phyloP scores from a whole-genome alignment of 2,329 filamentous ascomycete species.

The Macrophomina pseudophaseolina region DNA sequence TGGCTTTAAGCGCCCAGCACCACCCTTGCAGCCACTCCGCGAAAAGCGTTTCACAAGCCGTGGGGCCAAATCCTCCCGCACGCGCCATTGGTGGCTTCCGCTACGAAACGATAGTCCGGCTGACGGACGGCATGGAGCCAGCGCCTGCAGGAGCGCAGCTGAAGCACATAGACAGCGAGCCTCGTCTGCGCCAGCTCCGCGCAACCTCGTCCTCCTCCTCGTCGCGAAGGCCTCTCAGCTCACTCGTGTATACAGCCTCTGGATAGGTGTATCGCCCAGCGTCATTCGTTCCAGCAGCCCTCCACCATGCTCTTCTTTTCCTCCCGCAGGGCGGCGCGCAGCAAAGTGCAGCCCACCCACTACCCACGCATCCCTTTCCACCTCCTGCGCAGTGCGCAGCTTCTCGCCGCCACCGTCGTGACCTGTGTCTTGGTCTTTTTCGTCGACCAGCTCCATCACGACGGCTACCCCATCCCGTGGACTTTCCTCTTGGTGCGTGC shows the following conservation, averaged over 20 bases:
- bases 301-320: not conserved
- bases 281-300: not conserved
- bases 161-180: constrained; percentile 4
- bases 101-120: constrained; percentile 8
- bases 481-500: constrained; percentile 62
- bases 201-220: not conserved
- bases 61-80: constrained; percentile 2
- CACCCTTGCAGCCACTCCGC: not conserved
- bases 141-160: not conserved
- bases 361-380: constrained; percentile 54
- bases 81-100: not conserved
- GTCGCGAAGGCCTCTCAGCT: not conserved
- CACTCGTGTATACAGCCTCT: constrained; percentile 4
- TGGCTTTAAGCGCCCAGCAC: not conserved
- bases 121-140: constrained; percentile 7
- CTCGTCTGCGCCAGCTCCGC: not conserved
- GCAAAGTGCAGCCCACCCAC: constrained; percentile 41
- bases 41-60: not conserved
- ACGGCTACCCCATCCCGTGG: constrained; percentile 61
- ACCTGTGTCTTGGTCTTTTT: constrained; percentile 61
- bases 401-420: constrained; percentile 55
- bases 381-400: constrained; percentile 46
- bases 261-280: constrained; percentile 3
- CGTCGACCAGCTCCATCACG: constrained; percentile 58
- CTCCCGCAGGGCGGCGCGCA: constrained; percentile 13